Percentiles rank a stretch among this genome's conserved stretches.
Conservation (phyloP, 2,329 filamentous ascomycete genomes). For the Tolypocladium inflatum region DNA sequence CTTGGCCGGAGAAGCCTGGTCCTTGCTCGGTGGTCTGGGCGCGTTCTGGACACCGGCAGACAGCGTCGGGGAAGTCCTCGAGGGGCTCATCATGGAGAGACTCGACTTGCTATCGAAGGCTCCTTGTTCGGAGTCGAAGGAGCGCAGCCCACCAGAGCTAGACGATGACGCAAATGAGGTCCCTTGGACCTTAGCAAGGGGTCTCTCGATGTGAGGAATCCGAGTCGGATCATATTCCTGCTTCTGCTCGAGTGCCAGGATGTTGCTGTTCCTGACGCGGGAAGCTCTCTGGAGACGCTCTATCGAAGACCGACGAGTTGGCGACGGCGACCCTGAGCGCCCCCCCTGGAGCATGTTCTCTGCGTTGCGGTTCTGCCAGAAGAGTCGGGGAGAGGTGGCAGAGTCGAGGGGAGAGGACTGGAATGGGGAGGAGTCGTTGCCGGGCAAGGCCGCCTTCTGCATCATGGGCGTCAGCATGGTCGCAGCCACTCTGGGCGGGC, state of each 20-base stretch:
- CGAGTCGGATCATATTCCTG: constrained; percentile 83
- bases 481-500: neutral
- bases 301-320: constrained; percentile 78
- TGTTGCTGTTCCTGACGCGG: constrained; percentile 95
- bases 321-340: constrained; percentile 53
- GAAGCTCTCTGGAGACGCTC: constrained; percentile 93
- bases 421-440: constrained; percentile 71
- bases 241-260: constrained; percentile 87
- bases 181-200: constrained; percentile 66
- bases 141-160: constrained; percentile 42
- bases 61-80: constrained; percentile 9
- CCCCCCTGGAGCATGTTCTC: constrained; percentile 66
- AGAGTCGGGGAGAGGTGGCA: constrained; percentile 68
- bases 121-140: constrained; percentile 34
- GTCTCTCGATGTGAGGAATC: constrained; percentile 70
- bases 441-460: constrained; percentile 55
- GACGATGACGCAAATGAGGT: constrained; percentile 58
- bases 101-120: constrained; percentile 36
- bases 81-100: constrained; percentile 21
- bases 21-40: constrained; percentile 53
- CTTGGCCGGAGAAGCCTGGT: constrained; percentile 73
- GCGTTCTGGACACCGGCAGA: constrained; percentile 11
- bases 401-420: constrained; percentile 69
- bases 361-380: constrained; percentile 77
- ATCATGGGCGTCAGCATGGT: constrained; percentile 18